phyloP scores from a whole-genome alignment of 2,329 filamentous ascomycete species.

The Hypoxylon sp. region DNA sequence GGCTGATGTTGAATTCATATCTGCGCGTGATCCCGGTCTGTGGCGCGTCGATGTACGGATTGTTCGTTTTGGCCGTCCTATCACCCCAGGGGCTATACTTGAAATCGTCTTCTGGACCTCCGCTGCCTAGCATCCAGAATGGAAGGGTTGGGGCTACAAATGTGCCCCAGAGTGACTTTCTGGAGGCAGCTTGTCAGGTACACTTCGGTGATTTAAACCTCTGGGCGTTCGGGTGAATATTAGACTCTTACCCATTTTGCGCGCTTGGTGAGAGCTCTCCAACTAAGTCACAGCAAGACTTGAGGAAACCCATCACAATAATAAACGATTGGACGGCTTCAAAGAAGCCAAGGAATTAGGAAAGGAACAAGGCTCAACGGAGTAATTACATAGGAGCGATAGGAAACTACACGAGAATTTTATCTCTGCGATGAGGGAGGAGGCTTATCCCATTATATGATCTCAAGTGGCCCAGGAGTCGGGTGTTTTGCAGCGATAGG shows the following conservation, averaged over 20 bases:
- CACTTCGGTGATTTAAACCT: neutral
- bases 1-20: conserved; percentile 69
- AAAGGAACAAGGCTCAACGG: conserved; percentile 25
- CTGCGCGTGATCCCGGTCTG: conserved; percentile 68
- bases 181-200: conserved; percentile 17
- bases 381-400: conserved; percentile 27
- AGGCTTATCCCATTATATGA: conserved; percentile 30
- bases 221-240: neutral
- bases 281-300: conserved; percentile 40
- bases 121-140: conserved; percentile 45
- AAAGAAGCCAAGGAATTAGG: conserved; percentile 42
- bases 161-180: conserved; percentile 55
- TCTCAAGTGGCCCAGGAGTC: conserved; percentile 10
- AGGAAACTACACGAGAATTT: conserved; percentile 25
- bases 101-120: conserved; percentile 27
- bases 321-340: conserved; percentile 50
- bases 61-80: conserved; percentile 59
- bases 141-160: conserved; percentile 54
- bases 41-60: conserved; percentile 66
- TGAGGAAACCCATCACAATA: conserved; percentile 49
- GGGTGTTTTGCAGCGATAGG: conserved; percentile 28
- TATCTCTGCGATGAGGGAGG: neutral
- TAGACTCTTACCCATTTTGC: conserved; percentile 51
- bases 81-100: conserved; percentile 64
- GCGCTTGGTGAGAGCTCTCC: conserved; percentile 46